A percentile compares a stretch with the other conserved stretches of the same genome.
phyloP scores from a whole-genome alignment of 345 rosid genomes.

The Erucastrum elatum region DNA sequence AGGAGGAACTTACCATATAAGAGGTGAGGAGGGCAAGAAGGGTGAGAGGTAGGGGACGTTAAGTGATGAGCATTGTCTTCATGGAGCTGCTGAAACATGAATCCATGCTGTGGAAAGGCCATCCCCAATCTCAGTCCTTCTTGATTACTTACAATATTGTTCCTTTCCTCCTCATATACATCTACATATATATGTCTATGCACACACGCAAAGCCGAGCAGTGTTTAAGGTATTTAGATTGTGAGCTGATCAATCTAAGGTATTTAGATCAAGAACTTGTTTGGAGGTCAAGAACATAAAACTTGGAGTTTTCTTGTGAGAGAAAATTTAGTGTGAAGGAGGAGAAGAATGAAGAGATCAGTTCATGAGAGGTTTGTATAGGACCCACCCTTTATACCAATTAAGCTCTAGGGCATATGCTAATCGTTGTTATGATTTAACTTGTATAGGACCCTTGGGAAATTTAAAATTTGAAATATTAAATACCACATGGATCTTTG shows the following conservation, averaged over 20 bases:
- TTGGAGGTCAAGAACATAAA: background rate
- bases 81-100: conserved; percentile 65
- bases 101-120: conserved; percentile 76
- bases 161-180: conserved; percentile 36
- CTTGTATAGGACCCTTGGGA: conserved; percentile 26
- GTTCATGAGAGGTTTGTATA: conserved; percentile 27
- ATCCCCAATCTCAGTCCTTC: conserved; percentile 44
- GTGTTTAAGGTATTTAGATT: background rate
- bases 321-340: conserved; percentile 15
- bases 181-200: conserved; percentile 5
- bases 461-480: background rate
- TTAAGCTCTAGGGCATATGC: conserved; percentile 35
- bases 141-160: conserved; percentile 24
- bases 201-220: background rate
- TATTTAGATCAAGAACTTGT: conserved; percentile 1
- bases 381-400: conserved; percentile 41
- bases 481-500: conserved; percentile 35
- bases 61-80: conserved; percentile 62
- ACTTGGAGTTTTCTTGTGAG: conserved; percentile 19
- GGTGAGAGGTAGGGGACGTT: conserved; percentile 59
- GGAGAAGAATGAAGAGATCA: conserved; percentile 7
- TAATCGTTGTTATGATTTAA: conserved; percentile 22
- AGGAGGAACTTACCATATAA: conserved; percentile 53
- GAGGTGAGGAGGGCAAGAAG: conserved; percentile 71
- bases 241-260: background rate